phyloP scores from a whole-genome alignment of 768 basidiomycete genomes.

The Tylopilus plumbeoviolaceoides region DNA sequence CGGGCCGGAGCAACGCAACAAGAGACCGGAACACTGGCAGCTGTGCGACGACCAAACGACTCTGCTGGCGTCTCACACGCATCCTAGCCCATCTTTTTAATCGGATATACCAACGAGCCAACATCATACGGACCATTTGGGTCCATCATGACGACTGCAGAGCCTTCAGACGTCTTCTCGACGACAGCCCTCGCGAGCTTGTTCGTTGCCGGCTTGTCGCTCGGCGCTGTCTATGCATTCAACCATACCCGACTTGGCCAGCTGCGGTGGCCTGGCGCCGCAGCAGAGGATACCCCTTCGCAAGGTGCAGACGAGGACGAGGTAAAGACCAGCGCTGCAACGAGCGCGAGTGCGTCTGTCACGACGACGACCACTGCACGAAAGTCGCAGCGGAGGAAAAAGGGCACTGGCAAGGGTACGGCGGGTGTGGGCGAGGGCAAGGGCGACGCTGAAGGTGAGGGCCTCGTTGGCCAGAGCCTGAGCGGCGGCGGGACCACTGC shows the following conservation, averaged over 20 bases:
- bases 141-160: neutral
- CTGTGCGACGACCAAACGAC: too few species aligned
- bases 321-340: neutral
- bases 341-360: neutral
- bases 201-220: constrained; percentile 12
- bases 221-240: neutral
- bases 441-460: neutral
- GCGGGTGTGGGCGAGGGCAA: neutral
- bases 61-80: too few species aligned
- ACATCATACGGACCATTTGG: too few species aligned
- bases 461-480: too few species aligned
- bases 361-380: neutral
- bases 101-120: too few species aligned
- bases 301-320: neutral
- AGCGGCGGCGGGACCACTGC: too few species aligned
- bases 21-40: too few species aligned
- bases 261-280: neutral
- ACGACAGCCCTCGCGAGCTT: constrained; percentile 34
- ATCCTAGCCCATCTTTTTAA: too few species aligned
- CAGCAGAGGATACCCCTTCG: neutral
- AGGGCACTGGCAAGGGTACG: neutral
- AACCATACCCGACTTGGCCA: too few species aligned
- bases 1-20: too few species aligned
- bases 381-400: neutral
- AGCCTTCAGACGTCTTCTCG: constrained; percentile 1